Base-by-base conservation (phyloP, 345 rosid genomes). In the Acer yangbiense region DNA sequence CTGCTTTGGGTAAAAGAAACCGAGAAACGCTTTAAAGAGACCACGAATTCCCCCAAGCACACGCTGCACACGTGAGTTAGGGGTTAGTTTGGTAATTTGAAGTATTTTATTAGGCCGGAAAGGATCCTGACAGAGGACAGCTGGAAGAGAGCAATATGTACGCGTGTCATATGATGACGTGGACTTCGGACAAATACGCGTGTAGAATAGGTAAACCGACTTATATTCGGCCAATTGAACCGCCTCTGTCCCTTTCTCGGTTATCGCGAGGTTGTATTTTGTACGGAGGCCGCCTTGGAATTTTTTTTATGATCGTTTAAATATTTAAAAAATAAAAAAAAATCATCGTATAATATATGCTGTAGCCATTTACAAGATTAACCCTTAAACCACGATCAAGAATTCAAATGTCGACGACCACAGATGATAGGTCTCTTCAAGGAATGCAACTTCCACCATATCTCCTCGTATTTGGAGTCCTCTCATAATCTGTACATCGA, bases 131-230 rank as follows among this genome's bases (percentile, higher is more conserved):
- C 12, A 1, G 25, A 23, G 1, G 73, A 80, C 87, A 86, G 81
- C 85, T 80, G 84, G 82, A 55, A 35, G 41, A 0, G 9, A 44
- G 11, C 0, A 0, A 64, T n/a, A 27, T 0, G 32, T 35, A 25
- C 65, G 63, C 77, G 82, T 87, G 86, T 65, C 76, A 55, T 25
- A 77, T 76, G 8, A 14, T 73, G 82, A 75, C 80, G 80, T 61
- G 61, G 72, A 71, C 83, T 44, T 44, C 74, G 9, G 4, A 69
- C 9, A 63, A 60, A 68, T 79, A 74, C 86, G 74, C 11, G 71
- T 46, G 16, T 14, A 41, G 23, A 14, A 2, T 35, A 11, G n/a
- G 61, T 52, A 60, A 75, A 67, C 79, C 52, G 69, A 35, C 73
- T 43, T 12, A 13, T 48, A 17, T 6, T 29, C 6, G 46, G 17